Conservation (phyloP, 345 rosid species). For the Sonneratia alba region DNA sequence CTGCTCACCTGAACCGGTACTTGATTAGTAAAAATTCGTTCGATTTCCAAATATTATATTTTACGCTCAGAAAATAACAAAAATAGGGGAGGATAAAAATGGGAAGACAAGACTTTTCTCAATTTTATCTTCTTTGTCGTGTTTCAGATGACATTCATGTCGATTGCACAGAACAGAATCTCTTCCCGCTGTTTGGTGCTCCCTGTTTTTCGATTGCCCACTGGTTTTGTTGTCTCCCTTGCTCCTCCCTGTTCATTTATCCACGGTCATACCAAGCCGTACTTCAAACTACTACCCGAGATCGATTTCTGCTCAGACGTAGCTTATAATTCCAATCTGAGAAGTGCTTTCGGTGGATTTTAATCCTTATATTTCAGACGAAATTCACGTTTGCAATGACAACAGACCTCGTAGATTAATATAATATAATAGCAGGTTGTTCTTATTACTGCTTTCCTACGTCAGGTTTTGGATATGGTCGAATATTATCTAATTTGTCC, state of each 20-base stretch:
- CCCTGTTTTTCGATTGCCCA: conserved; percentile 17
- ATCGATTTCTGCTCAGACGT: too few relatives aligned
- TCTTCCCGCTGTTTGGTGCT: conserved; percentile 15
- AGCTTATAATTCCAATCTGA: too few relatives aligned
- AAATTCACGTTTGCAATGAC: too few relatives aligned
- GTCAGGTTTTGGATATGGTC: not conserved
- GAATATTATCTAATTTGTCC: not conserved
- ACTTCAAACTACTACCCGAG: too few relatives aligned
- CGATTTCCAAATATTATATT: too few relatives aligned
- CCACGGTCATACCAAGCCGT: not conserved
- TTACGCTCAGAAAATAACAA: too few relatives aligned
- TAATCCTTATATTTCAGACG: too few relatives aligned
- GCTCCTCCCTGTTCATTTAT: not conserved
- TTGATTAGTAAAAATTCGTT: too few relatives aligned
- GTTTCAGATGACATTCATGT: not conserved
- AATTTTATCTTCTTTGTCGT: not conserved
- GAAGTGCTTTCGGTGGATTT: too few relatives aligned
- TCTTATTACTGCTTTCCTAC: not conserved
- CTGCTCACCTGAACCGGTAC: too few relatives aligned
- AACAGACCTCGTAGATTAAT: not conserved
- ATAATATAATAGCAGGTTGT: too few relatives aligned
- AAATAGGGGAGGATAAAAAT: too few relatives aligned
- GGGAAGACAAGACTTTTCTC: not conserved
- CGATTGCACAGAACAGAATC: not conserved
- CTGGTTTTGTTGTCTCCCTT: conserved; percentile 12